Evolutionary conservation across 352 stramenopile species (phyloP).

Genomic region (Elongisporangium undulatum): DNA sequence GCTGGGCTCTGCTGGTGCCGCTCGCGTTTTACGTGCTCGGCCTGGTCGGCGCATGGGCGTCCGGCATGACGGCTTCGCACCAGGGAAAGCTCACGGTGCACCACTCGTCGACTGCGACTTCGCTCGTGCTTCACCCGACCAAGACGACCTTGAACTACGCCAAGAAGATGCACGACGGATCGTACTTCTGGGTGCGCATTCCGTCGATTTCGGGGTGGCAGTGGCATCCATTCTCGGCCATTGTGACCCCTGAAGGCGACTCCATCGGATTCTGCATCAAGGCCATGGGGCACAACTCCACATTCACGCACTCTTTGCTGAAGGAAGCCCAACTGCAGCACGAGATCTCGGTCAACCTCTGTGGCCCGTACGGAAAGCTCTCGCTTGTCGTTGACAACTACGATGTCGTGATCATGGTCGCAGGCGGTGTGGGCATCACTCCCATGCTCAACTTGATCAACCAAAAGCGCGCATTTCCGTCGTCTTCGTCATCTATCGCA

Average conservation of each 20-base stretch:
- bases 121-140: slow-evolving; percentile 47
- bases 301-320: slow-evolving; percentile 45
- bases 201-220: slow-evolving; percentile 57
- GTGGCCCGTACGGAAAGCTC: slow-evolving; percentile 64
- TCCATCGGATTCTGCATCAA: slow-evolving; percentile 80
- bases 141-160: slow-evolving; percentile 58
- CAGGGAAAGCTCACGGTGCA: slow-evolving; percentile 38
- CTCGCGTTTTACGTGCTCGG: slow-evolving; percentile 59
- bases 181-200: slow-evolving; percentile 77
- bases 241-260: slow-evolving; percentile 65
- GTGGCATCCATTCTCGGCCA: slow-evolving; percentile 82
- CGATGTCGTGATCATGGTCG: slow-evolving; percentile 60
- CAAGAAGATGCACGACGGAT: slow-evolving; percentile 43
- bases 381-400: slow-evolving; percentile 61
- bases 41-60: slow-evolving; percentile 47
- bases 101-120: slow-evolving; percentile 31
- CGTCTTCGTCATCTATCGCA: slow-evolving; percentile 11
- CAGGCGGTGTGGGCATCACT: slow-evolving; percentile 72
- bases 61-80: slow-evolving; percentile 39
- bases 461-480: slow-evolving; percentile 42
- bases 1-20: slow-evolving; percentile 48
- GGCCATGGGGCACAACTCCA: slow-evolving; percentile 35
- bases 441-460: slow-evolving; percentile 76
- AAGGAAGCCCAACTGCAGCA: slow-evolving; percentile 38
- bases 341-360: slow-evolving; percentile 45